Base-by-base conservation (phyloP, 768 basidiomycete genomes). In the Pulveroboletus sp. region DNA sequence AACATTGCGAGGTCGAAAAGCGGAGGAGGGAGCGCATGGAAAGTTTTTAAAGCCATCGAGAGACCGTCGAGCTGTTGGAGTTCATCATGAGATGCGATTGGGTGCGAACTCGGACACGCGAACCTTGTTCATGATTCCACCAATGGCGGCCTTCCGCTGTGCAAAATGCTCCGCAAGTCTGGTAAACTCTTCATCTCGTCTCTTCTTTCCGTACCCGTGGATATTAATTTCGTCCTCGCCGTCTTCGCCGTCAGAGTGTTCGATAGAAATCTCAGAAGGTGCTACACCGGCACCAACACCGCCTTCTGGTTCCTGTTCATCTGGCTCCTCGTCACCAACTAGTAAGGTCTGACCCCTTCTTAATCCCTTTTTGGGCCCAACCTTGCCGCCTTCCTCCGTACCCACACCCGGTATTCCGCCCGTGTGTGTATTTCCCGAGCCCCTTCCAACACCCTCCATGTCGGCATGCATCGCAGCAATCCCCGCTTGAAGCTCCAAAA, bases 71-170 rank as follows among this genome's bases (percentile, higher is more conserved):
- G 64, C 66, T 67, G 48, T 43, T 14, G 12, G 9, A 6, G 25
- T 3, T 27, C 34, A 21, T 49, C 47, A 40, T 4, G 6, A 13
- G 5, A n/a, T 11, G 41, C n/a, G n/a, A 20, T 11, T 5, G 17
- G 21, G 13, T 4, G 16, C 24, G n/a, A 25, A 27, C 5, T 6
- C 19, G 12, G 2, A 27, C 17, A 47, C 14, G 47, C 54, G 27
- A 51, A 85, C 88, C 76, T 87, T 88, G 63, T 62, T 63, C 88
- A 90, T 90, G 27, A 91, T 85, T 25, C 72, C 76, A 44, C 80
- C 76, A 17, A 90, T 85, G 27, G 80, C 79, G 50, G 80, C 77
- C 61, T 83, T 87, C 46, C 84, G 75, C 23, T 82, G 82, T 43
- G 79, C 76, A 61, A 90, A 90, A 57, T 82, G 82, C 47, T 79